Conservation (phyloP, 2,329 filamentous ascomycete species). For the Ascochyta pisi region DNA sequence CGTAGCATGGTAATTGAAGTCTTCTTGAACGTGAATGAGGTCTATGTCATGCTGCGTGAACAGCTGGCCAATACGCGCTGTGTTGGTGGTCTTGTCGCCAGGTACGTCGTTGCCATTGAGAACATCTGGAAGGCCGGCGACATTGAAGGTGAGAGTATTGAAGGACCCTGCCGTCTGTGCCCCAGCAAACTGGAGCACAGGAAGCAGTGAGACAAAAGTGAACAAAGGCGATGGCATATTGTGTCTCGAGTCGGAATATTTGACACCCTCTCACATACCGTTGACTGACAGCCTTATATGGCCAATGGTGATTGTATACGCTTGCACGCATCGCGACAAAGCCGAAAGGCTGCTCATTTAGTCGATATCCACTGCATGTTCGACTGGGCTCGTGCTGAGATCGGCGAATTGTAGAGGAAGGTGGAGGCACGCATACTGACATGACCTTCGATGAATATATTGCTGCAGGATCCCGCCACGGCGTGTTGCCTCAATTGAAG, state of each 20-base stretch:
- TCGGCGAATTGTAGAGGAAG: slow-evolving; percentile 13
- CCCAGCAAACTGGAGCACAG: slow-evolving; percentile 13
- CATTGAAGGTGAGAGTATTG: slow-evolving; percentile 64
- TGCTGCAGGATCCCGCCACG: slow-evolving; percentile 1
- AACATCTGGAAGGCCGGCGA: slow-evolving; percentile 64
- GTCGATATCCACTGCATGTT: background rate
- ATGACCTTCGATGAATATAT: slow-evolving; percentile 1
- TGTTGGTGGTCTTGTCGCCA: slow-evolving; percentile 67
- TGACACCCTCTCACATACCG: background rate
- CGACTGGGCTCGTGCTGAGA: background rate
- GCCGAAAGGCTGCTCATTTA: background rate
- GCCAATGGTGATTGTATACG: background rate
- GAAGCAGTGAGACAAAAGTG: slow-evolving; percentile 13
- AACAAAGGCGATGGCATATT: slow-evolving; percentile 22
- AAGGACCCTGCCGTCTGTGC: slow-evolving; percentile 53
- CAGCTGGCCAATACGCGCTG: slow-evolving; percentile 62
- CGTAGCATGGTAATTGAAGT: slow-evolving; percentile 70
- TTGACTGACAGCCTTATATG: background rate
- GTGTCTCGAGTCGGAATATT: background rate
- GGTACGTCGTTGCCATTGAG: slow-evolving; percentile 67
- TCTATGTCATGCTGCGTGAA: slow-evolving; percentile 66
- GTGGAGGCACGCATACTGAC: slow-evolving; percentile 4
- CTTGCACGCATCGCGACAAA: slow-evolving; percentile 4
- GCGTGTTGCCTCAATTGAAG: slow-evolving; percentile 7
- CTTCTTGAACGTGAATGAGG: slow-evolving; percentile 71